These are phyloP conservation scores for Filobasidium wieringae DNA, from an alignment of 768 basidiomycete species.

Conservation along the genomic window DNA sequence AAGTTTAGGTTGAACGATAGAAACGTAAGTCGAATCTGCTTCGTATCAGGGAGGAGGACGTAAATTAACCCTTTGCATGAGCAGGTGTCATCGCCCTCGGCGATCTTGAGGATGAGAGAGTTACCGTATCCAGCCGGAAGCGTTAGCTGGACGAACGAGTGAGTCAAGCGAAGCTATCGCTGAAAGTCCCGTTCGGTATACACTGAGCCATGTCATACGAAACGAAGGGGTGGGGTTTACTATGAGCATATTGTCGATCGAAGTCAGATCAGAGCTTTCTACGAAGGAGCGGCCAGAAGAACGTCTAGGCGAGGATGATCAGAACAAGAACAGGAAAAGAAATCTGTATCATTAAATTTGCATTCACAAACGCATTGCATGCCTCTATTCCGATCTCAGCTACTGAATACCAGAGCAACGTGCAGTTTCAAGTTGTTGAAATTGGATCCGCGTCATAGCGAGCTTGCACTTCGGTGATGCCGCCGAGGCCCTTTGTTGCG, in stretches of 20 bases:
- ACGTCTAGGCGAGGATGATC: not conserved
- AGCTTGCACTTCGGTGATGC: too few relatives aligned
- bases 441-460: too few relatives aligned
- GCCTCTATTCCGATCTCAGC: too few relatives aligned
- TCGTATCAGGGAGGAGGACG: not conserved
- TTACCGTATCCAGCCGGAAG: slow-evolving; percentile 10
- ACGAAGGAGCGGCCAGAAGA: not conserved
- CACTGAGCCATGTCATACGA: not conserved
- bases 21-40: slow-evolving; percentile 47
- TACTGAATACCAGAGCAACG: too few relatives aligned
- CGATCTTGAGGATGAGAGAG: slow-evolving; percentile 14
- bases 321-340: not conserved
- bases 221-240: slow-evolving; percentile 7
- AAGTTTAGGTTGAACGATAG: slow-evolving; percentile 70
- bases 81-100: slow-evolving; percentile 9
- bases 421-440: too few relatives aligned
- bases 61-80: not conserved
- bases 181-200: not conserved
- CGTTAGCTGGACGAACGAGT: slow-evolving; percentile 17
- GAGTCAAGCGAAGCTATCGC: not conserved
- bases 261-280: not conserved
- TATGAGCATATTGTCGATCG: slow-evolving; percentile 9
- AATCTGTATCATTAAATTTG: too few relatives aligned
- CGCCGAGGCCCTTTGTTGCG: too few relatives aligned
- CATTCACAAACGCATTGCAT: too few relatives aligned